These are phyloP conservation scores for Mycena venus DNA, from an alignment of 768 basidiomycete genomes.

Conservation along the genomic window DNA sequence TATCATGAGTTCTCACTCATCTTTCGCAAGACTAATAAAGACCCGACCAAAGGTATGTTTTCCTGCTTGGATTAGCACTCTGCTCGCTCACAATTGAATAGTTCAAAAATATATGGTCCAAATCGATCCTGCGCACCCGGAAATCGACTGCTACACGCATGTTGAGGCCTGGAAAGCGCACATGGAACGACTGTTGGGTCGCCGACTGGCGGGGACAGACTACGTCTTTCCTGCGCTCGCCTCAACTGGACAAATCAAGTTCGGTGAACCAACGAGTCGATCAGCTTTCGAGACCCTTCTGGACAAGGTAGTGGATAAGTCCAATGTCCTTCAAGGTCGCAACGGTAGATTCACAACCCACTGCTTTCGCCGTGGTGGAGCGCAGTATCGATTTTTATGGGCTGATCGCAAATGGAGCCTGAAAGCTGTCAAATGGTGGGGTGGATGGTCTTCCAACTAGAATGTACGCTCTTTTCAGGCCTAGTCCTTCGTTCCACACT, in stretches of 20 bases:
- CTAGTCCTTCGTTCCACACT: not conserved
- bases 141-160: no score
- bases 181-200: no score
- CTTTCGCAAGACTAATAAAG: conserved; percentile 39
- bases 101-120: conserved; percentile 27
- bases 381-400: conserved; percentile 44
- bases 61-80: no score
- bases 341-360: conserved; percentile 42
- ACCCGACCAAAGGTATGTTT: conserved; percentile 36
- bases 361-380: conserved; percentile 42
- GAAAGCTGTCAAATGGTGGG: conserved; percentile 44
- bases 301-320: conserved; percentile 35
- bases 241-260: no score
- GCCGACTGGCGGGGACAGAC: no score
- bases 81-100: no score
- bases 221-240: no score
- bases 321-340: conserved; percentile 27
- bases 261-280: no score
- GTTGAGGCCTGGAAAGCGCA: no score
- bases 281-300: conserved; percentile 38
- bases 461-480: conserved; percentile 34
- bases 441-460: conserved; percentile 41
- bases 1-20: conserved; percentile 34
- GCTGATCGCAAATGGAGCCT: no score
- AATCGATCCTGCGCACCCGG: conserved; percentile 21